A percentile compares a stretch with the other conserved stretches of the same genome.
These are phyloP conservation scores for Scutellaria galericulata DNA, from an alignment of 257 asterid genomes.

Conservation along the genomic window DNA sequence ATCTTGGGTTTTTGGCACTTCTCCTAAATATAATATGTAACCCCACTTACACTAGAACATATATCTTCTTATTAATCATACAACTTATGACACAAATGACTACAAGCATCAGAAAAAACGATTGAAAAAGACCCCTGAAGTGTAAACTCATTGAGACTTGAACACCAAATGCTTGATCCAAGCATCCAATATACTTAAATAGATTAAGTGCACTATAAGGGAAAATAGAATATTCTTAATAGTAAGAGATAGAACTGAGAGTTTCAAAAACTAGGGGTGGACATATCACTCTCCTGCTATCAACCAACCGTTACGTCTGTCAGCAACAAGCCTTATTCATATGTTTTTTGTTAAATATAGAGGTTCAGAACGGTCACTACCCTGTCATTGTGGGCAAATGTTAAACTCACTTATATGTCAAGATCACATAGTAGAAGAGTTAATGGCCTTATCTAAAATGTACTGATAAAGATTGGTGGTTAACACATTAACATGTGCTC, in stretches of 20 bases:
- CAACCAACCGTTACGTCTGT: background rate
- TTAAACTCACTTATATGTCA: too few species aligned
- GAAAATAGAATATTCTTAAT: background rate
- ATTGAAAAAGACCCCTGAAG: background rate
- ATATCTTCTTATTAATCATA: background rate
- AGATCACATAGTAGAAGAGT: too few species aligned
- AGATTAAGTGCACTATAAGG: background rate
- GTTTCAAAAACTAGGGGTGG: constrained; percentile 6
- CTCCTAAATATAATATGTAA: background rate
- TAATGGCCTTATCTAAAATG: too few species aligned
- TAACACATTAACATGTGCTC: too few species aligned
- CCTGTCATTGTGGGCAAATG: too few species aligned
- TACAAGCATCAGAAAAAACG: constrained; percentile 2
- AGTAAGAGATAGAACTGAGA: constrained; percentile 8
- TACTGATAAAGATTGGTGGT: too few species aligned
- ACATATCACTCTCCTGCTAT: background rate
- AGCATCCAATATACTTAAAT: constrained; percentile 12
- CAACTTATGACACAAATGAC: background rate
- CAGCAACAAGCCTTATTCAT: background rate
- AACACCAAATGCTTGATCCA: constrained; percentile 1
- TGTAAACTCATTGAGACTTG: background rate
- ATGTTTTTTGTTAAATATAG: background rate
- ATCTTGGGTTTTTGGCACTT: background rate
- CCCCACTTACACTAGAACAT: background rate
- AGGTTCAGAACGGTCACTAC: too few species aligned